Evolutionary conservation across 495 filamentous ascomycete species (phyloP).

Genomic region (Niebla homalea): DNA sequence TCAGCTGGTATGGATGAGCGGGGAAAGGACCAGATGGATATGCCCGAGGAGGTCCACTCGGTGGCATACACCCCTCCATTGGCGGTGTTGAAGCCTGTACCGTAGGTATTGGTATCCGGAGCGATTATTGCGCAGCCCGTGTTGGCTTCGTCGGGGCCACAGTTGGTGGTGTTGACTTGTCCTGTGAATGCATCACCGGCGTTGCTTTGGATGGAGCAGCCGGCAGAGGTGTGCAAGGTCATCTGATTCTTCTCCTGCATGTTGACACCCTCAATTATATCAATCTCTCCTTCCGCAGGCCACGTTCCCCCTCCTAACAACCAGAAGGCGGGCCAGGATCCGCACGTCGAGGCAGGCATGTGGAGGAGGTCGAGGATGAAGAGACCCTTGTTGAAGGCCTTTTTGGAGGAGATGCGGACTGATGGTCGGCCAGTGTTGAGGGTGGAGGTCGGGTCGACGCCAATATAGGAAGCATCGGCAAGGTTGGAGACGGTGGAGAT

Average conservation of each 20-base stretch:
- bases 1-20: conserved; percentile 45
- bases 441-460: conserved; percentile 26
- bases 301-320: conserved; percentile 41
- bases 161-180: conserved; percentile 9
- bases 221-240: conserved; percentile 50
- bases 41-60: conserved; percentile 53
- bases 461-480: conserved; percentile 30
- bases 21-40: conserved; percentile 71
- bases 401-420: conserved; percentile 40
- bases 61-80: conserved; percentile 70
- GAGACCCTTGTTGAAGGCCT: conserved; percentile 39
- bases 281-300: conserved; percentile 59
- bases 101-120: conserved; percentile 29
- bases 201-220: conserved; percentile 32
- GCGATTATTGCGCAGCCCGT: conserved; percentile 28
- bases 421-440: conserved; percentile 38
- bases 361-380: conserved; percentile 48
- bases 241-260: conserved; percentile 40
- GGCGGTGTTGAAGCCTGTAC: conserved; percentile 56
- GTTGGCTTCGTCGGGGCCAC: conserved; percentile 16
- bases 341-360: conserved; percentile 41
- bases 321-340: conserved; percentile 49
- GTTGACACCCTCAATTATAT: conserved; percentile 63
- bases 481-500: conserved; percentile 32
- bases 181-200: conserved; percentile 3